Conservation (phyloP, 176 grass and related monocot genomes). For the Aegilops speltoides region DNA sequence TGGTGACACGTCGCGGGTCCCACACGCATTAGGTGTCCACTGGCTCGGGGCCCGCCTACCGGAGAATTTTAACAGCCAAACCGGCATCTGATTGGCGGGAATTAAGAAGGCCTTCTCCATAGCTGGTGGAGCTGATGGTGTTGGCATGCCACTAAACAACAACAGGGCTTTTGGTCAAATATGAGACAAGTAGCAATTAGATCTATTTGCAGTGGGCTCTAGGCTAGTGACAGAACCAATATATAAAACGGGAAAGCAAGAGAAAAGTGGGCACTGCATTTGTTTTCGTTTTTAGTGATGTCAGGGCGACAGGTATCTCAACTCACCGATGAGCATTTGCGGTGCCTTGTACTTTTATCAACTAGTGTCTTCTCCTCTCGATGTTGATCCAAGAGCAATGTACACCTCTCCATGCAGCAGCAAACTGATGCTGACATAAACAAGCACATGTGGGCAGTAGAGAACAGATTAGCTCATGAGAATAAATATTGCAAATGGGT, state of each 20-base stretch:
- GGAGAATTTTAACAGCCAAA: slow-evolving; percentile 32
- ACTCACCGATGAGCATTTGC: slow-evolving; percentile 33
- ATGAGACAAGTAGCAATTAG: slow-evolving; percentile 32
- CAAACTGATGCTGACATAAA: slow-evolving; percentile 3
- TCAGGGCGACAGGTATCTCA: slow-evolving; percentile 6
- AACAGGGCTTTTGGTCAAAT: slow-evolving; percentile 40
- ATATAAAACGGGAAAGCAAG: slow-evolving; percentile 29
- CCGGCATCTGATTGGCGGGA: slow-evolving; percentile 40
- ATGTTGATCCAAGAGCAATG: slow-evolving; percentile 24
- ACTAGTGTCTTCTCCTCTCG: slow-evolving; percentile 18
- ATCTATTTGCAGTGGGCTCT: slow-evolving; percentile 35
- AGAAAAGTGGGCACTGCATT: slow-evolving; percentile 28
- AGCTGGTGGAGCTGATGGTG: slow-evolving; percentile 45
- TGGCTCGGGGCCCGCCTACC: slow-evolving; percentile 14
- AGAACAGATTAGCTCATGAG: slow-evolving; percentile 5
- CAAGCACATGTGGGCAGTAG: slow-evolving; percentile 6
- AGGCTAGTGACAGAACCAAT: slow-evolving; percentile 53
- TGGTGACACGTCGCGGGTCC: slow-evolving; percentile 43
- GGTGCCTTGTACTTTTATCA: slow-evolving; percentile 28
- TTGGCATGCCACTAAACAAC: slow-evolving; percentile 52
- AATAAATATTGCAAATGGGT: neutral
- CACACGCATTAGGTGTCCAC: slow-evolving; percentile 28
- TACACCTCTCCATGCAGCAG: slow-evolving; percentile 2
- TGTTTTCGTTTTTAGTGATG: slow-evolving; percentile 33
- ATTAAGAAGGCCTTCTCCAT: slow-evolving; percentile 32